Conservation (phyloP, 1,284 basidiomycete species). For the Macrocystidia cucumis region DNA sequence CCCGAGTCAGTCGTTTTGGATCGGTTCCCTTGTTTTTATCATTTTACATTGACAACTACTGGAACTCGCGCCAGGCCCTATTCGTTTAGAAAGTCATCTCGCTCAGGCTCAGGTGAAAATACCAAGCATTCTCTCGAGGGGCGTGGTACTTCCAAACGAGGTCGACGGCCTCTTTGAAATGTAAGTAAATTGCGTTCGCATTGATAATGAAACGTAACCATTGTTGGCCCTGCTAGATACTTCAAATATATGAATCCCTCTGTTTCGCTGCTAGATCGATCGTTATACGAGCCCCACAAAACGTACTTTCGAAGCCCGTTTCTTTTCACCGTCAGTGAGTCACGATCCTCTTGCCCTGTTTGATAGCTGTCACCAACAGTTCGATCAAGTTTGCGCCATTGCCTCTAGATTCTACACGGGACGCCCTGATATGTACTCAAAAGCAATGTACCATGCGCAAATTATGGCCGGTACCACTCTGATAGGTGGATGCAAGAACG, state of each 20-base stretch:
- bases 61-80: conserved; percentile 35
- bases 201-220: conserved; percentile 7
- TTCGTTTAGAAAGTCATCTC: conserved; percentile 22
- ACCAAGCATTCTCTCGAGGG: conserved; percentile 64
- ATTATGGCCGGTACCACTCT: conserved; percentile 66
- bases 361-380: not conserved
- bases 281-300: conserved; percentile 67
- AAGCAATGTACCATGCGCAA: conserved; percentile 65
- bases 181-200: conserved; percentile 30
- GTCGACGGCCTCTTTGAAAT: conserved; percentile 75
- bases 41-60: conserved; percentile 8
- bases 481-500: conserved; percentile 65
- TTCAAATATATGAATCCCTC: conserved; percentile 73
- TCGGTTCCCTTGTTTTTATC: conserved; percentile 1
- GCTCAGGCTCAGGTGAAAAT: conserved; percentile 34
- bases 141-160: conserved; percentile 62
- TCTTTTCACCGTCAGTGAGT: conserved; percentile 77
- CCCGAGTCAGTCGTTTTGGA: conserved; percentile 39
- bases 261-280: conserved; percentile 62
- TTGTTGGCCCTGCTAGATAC: conserved; percentile 37
- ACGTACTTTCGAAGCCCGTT: conserved; percentile 73
- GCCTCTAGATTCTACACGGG: conserved; percentile 65
- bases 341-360: conserved; percentile 1
- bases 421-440: conserved; percentile 57
- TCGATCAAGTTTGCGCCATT: conserved; percentile 61